Evolutionary conservation across 176 grass and related monocot genomes (phyloP).

Genomic region (Alopecurus myosuroides): DNA sequence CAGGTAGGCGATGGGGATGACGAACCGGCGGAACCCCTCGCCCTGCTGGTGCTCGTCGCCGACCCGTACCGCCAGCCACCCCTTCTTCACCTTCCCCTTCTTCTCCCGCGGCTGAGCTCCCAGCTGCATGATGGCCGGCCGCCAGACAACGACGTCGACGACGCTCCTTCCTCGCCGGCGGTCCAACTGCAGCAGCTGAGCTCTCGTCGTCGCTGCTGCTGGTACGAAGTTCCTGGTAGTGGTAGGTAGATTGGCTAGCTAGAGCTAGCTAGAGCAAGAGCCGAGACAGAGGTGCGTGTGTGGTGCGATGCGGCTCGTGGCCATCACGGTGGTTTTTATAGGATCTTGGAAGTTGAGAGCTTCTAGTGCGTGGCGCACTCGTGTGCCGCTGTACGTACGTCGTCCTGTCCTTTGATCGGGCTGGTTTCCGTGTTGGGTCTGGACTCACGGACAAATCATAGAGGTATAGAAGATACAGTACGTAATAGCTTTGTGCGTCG

Average conservation of each 20-base stretch:
- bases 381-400: conserved; percentile 16
- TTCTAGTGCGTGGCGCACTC: neutral
- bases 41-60: conserved; percentile 49
- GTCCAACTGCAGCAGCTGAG: neutral
- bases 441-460: too few species aligned
- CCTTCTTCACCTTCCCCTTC: conserved; percentile 93
- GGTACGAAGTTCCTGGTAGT: neutral
- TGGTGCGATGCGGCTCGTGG: neutral
- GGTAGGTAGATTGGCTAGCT: neutral
- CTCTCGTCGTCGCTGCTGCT: conserved; percentile 12
- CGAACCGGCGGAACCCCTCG: too few species aligned
- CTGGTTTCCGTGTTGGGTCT: too few species aligned
- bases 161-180: too few species aligned
- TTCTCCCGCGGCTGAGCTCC: too few species aligned
- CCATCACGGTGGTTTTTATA: conserved; percentile 34
- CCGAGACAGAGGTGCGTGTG: neutral
- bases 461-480: too few species aligned
- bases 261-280: too few species aligned
- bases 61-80: conserved; percentile 73
- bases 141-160: too few species aligned
- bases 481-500: too few species aligned
- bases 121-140: conserved; percentile 41
- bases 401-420: neutral
- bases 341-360: neutral
- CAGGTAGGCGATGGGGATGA: conserved; percentile 95